A percentile compares a stretch with the other conserved stretches of the same genome.
Evolutionary conservation across 2,329 filamentous ascomycete species (phyloP).

Genomic region (Fusarium pseudonygamai): DNA sequence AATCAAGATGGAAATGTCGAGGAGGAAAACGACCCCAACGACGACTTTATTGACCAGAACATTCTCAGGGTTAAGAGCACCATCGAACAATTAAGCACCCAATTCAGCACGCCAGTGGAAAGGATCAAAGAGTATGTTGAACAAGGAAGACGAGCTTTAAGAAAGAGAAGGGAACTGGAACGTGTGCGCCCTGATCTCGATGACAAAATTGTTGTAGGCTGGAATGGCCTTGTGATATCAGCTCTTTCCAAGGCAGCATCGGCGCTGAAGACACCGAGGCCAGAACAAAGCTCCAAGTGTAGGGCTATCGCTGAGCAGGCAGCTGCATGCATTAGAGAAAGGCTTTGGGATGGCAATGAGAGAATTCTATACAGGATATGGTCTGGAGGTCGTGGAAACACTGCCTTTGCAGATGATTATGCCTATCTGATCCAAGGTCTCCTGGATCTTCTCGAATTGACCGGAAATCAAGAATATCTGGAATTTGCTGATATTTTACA

Average conservation of each 20-base stretch:
- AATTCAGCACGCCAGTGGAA: constrained; percentile 76
- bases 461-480: constrained; percentile 78
- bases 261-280: constrained; percentile 69
- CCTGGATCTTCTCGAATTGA: constrained; percentile 84
- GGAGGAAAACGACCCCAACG: constrained; percentile 83
- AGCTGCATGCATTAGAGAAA: constrained; percentile 74
- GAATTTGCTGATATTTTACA: constrained; percentile 86
- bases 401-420: constrained; percentile 93
- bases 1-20: constrained; percentile 86
- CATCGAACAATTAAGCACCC: constrained; percentile 73
- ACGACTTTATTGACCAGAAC: constrained; percentile 95
- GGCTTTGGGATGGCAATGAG: constrained; percentile 74
- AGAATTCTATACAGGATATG: constrained; percentile 79
- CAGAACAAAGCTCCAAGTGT: constrained; percentile 67
- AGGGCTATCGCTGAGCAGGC: constrained; percentile 73
- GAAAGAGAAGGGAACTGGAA: constrained; percentile 75
- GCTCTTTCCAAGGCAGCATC: constrained; percentile 80
- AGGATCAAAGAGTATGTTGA: constrained; percentile 75
- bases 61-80: constrained; percentile 79
- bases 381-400: constrained; percentile 70
- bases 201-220: constrained; percentile 86
- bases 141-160: constrained; percentile 73
- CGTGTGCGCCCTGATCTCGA: constrained; percentile 82
- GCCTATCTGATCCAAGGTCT: constrained; percentile 87
- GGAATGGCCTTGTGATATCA: constrained; percentile 89